Evolutionary conservation across 208 protist species (phyloP).

Genomic region (Trichomonas vaginalis): DNA sequence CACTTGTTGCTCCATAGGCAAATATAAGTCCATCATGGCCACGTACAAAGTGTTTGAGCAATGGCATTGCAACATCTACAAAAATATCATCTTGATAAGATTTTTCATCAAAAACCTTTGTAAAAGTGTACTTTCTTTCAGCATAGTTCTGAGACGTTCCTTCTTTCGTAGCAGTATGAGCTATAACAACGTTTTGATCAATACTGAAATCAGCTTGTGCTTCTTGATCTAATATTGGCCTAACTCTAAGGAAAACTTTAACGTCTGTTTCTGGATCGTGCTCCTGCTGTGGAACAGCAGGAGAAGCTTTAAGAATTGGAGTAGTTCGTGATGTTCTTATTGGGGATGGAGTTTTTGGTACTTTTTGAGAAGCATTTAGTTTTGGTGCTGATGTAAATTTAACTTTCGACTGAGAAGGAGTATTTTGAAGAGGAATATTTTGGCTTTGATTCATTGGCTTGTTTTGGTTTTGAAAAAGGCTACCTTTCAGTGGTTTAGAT

Average conservation of each 20-base stretch:
- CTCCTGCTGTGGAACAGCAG: background rate
- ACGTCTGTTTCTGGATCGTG: background rate
- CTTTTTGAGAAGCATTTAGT: background rate
- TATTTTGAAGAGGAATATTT: background rate
- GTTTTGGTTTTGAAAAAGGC: background rate
- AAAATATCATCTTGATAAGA: background rate
- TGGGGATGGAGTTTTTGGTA: background rate
- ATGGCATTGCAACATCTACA: slow-evolving; percentile 2
- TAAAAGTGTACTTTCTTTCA: background rate
- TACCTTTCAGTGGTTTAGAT: background rate
- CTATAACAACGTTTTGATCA: background rate
- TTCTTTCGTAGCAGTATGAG: background rate
- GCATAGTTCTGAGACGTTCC: background rate
- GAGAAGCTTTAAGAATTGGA: background rate
- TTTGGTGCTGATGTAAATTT: background rate
- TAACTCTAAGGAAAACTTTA: background rate
- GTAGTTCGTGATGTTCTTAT: background rate
- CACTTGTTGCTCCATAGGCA: background rate
- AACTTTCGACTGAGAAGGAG: background rate
- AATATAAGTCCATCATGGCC: background rate
- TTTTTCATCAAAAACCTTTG: background rate
- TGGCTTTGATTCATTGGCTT: background rate
- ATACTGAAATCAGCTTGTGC: background rate
- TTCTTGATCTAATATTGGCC: background rate
- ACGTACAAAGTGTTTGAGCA: background rate